Evolutionary conservation across 2,329 filamentous ascomycete genomes (phyloP), one percentile per base, ranked within the genome.

Genomic region (Fusarium dimerum): DNA sequence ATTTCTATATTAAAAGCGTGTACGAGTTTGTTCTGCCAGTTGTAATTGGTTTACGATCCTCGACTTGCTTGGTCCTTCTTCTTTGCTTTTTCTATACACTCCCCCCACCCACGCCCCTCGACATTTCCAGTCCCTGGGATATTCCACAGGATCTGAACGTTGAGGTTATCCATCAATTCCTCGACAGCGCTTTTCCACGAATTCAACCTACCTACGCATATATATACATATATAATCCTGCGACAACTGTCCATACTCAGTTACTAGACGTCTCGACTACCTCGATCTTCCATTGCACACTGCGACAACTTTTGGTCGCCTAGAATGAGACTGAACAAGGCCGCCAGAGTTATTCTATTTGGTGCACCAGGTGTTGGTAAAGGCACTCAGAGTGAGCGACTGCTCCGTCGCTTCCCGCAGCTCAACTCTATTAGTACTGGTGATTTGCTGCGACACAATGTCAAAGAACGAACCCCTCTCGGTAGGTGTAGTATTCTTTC

Each of bases 341-440:
- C 94, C 52, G 94, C 94, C 49, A 89, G 94, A 57, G 87, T 97
- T 59, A 97, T 99, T 68, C 85, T 99, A 62, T 85, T 99, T 65
- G 94, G 94, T 64, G 92, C 93, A 47, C 94, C 94, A n/a, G 92
- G 92, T 52, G 94, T 96, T 51, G 94, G 94, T 57, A 99, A 99
- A 73, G 94, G 93, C 57, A 99, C 94, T 3, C 94, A 99, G 77
- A 91, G 90, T 47, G 90, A 96, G 72, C 86, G 94, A 56, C 79
- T 99, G 57, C 86, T 97, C 62, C 79, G 86, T 63, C 86, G 89
- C 61, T 99, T 94, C 69, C 90, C 92, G 4, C 89, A 97, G 68
- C 79, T 99, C 43, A 88, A 90, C 48, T 87, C 92, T 16, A 93
- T 99, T 72, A 96, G 91, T 73, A 96, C 94, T 5, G 94, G 94